Conservation (phyloP, 2,329 filamentous ascomycete genomes). For the Colletotrichum gloeosporioides region DNA sequence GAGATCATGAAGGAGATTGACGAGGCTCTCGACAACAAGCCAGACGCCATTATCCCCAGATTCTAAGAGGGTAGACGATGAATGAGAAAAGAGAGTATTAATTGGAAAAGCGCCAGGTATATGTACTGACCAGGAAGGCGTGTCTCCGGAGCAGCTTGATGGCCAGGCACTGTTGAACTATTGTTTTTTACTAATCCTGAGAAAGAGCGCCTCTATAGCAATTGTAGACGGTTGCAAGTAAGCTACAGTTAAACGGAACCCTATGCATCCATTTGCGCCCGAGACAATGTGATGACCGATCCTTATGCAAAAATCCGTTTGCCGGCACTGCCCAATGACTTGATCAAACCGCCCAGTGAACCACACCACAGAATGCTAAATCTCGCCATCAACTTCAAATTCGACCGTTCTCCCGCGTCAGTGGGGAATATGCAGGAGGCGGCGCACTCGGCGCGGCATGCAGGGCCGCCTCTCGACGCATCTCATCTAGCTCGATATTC, state of each 20-base stretch:
- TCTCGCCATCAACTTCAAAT: not conserved
- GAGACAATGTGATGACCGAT: too few relatives aligned
- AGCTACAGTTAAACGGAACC: too few relatives aligned
- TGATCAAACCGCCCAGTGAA: too few relatives aligned
- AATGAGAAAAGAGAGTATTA: not conserved
- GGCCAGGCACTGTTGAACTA: not conserved
- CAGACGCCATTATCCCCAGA: constrained; percentile 43
- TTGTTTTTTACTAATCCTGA: not conserved
- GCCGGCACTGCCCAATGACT: too few relatives aligned
- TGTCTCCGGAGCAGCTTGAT: not conserved
- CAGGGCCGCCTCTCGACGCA: not conserved
- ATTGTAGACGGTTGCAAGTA: too few relatives aligned
- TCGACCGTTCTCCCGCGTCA: not conserved
- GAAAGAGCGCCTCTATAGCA: not conserved
- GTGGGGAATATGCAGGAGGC: not conserved
- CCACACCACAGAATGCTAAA: not conserved
- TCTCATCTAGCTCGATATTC: not conserved
- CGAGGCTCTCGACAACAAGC: constrained; percentile 63
- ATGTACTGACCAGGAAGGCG: not conserved
- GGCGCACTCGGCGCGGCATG: not conserved
- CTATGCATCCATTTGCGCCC: too few relatives aligned
- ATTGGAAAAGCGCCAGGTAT: not conserved
- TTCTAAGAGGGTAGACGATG: constrained; percentile 26
- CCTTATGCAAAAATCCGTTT: too few relatives aligned
- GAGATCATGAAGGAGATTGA: constrained; percentile 67